Evolutionary conservation across 2,329 filamentous ascomycete species (phyloP).

Genomic region (Didymella pomorum): DNA sequence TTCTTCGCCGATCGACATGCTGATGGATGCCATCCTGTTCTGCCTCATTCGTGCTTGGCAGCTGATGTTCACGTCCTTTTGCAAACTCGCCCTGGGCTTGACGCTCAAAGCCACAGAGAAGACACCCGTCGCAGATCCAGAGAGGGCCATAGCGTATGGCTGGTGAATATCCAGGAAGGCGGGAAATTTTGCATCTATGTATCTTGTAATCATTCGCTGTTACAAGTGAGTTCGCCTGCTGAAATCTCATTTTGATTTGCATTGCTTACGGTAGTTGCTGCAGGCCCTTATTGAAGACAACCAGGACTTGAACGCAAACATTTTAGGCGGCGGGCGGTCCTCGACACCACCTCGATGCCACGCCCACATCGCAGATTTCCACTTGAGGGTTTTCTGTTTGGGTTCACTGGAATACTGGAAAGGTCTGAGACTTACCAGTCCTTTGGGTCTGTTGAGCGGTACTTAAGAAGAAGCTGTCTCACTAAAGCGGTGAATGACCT

Average conservation of each 20-base stretch:
- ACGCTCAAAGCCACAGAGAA: slow-evolving; percentile 12
- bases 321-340: neutral
- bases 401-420: neutral
- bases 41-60: slow-evolving; percentile 13
- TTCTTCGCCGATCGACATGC: slow-evolving; percentile 2
- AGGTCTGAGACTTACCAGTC: neutral
- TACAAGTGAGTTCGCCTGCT: neutral
- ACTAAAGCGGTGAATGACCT: neutral
- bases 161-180: neutral
- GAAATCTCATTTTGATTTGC: no score
- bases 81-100: slow-evolving; percentile 3
- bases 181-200: neutral
- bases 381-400: no score
- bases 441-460: neutral
- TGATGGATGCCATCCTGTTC: slow-evolving; percentile 1
- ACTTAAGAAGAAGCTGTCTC: neutral
- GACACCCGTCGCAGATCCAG: neutral
- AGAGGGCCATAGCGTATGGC: slow-evolving; percentile 5
- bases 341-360: neutral
- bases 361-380: neutral
- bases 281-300: neutral
- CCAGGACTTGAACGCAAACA: neutral
- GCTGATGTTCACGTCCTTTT: slow-evolving; percentile 6
- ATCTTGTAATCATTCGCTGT: neutral
- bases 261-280: neutral